Percentiles rank a stretch among this genome's conserved stretches.
These are phyloP conservation scores for Oehlia diaphana DNA, from an alignment of 192 early-diverging fungal genomes.

Conservation along the genomic window DNA sequence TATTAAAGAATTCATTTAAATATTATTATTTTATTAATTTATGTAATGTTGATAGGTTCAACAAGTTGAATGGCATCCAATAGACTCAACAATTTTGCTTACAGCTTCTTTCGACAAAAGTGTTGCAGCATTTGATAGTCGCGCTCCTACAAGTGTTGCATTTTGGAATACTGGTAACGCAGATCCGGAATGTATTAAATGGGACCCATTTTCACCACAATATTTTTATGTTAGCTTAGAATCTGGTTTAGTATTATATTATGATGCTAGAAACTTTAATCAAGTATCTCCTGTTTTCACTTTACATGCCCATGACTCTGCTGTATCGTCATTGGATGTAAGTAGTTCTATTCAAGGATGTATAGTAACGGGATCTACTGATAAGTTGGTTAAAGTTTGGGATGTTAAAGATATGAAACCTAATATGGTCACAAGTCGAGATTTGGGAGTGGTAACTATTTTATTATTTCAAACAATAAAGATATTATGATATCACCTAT, in stretches of 20 bases:
- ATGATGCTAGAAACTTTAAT: conserved; percentile 67
- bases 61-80: conserved; percentile 87
- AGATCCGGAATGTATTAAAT: conserved; percentile 90
- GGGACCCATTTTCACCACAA: conserved; percentile 86
- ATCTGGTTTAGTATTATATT: conserved; percentile 88
- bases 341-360: conserved; percentile 75
- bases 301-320: conserved; percentile 90
- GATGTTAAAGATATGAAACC: conserved; percentile 73
- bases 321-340: conserved; percentile 87
- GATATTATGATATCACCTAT: not conserved
- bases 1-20: not conserved
- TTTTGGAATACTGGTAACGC: conserved; percentile 68
- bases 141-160: conserved; percentile 72
- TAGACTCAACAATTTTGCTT: conserved; percentile 82
- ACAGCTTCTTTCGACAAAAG: conserved; percentile 92
- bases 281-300: conserved; percentile 72
- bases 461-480: no score
- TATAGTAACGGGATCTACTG: conserved; percentile 89
- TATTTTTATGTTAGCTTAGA: conserved; percentile 85
- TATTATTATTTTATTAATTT: conserved; percentile 13
- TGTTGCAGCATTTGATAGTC: conserved; percentile 86
- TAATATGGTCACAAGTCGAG: conserved; percentile 81
- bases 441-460: conserved; percentile 79
- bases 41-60: conserved; percentile 54
- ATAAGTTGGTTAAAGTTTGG: conserved; percentile 95